phyloP scores from a whole-genome alignment of 495 filamentous ascomycete species.

The Aspergillus affinis region DNA sequence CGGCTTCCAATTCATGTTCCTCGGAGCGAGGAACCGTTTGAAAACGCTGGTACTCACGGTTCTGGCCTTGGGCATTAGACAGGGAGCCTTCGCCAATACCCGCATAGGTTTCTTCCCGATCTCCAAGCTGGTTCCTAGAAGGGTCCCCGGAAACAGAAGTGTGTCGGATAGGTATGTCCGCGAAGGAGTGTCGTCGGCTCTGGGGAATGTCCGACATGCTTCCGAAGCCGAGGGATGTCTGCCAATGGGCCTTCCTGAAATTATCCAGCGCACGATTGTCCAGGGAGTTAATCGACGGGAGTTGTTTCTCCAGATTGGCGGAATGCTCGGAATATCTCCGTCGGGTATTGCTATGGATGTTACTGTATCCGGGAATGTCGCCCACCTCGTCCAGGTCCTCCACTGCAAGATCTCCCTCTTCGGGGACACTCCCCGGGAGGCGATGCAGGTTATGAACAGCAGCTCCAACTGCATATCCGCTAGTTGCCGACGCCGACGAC shows the following conservation, averaged over 20 bases:
- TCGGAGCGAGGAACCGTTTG: constrained; percentile 31
- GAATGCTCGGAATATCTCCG: constrained; percentile 67
- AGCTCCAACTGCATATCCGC: constrained; percentile 43
- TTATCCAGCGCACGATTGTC: constrained; percentile 77
- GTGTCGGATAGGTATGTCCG: constrained; percentile 73
- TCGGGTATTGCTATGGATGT: constrained; percentile 42
- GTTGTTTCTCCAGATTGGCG: constrained; percentile 50
- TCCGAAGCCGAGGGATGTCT: constrained; percentile 80
- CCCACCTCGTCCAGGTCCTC: constrained; percentile 68
- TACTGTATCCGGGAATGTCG: constrained; percentile 52
- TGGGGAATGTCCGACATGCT: constrained; percentile 70
- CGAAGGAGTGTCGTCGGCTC: constrained; percentile 95
- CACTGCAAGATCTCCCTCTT: constrained; percentile 69
- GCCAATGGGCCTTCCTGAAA: constrained; percentile 82
- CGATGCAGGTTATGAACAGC: constrained; percentile 58
- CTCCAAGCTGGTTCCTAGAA: constrained; percentile 32
- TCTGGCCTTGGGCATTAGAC: constrained; percentile 34
- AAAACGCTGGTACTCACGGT: constrained; percentile 47
- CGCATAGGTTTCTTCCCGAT: constrained; percentile 41
- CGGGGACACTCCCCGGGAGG: constrained; percentile 62
- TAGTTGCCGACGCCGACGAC: constrained; percentile 47
- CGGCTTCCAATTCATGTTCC: constrained; percentile 38
- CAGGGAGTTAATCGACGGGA: constrained; percentile 52
- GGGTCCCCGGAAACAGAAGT: constrained; percentile 61
- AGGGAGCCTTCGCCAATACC: constrained; percentile 34